Evolutionary conservation across 352 stramenopile species (phyloP), one percentile per base, ranked within the genome.

Genomic region (Pythium utonaiense): DNA sequence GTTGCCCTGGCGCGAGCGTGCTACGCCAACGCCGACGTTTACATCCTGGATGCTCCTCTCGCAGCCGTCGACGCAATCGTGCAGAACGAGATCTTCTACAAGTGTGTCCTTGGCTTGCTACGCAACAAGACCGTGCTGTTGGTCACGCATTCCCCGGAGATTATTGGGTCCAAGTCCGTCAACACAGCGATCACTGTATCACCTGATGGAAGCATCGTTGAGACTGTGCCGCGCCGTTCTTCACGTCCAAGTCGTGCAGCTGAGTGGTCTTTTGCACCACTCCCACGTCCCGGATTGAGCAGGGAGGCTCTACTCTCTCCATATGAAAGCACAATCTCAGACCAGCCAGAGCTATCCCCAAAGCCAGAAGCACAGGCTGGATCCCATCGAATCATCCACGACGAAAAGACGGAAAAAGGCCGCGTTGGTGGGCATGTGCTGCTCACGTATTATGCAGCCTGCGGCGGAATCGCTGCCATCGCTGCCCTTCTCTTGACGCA

Each of bases 41-140:
- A 86, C 66, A 51, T 98, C 4, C 68, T 98, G 5, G 93, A 98
- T 59, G 90, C 97, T 60, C 74, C 86, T 12, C 64, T 98, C 0
- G 75, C 74, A 19, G 91, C 91, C 12, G 93, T 98, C 0, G 94
- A 98, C 67, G 84, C 80, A 31, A 86, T 98, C 70, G 92, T 98
- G 27, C 90, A 82, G 28, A 80, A 82, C 50, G 57, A 95, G 69
- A 66, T 98, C 25, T 97, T 97, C 62, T 16, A 53, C 6, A 64
- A 62, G 38, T 70, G 57, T 16, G 17, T 70, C 2, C 31, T 62
- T 3, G 51, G 57, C 6, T 22, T 65, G 41, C 44, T 66, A 14
- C 41, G 24, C 13, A 3, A 57, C n/a, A 60, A 60, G 28, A 68
- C 47, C 2, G 28, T 63, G 16, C 14, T 68, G 5, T 24, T 62